These are phyloP conservation scores for Globisporangium nodosum DNA, from an alignment of 352 stramenopile species.

Conservation along the genomic window DNA sequence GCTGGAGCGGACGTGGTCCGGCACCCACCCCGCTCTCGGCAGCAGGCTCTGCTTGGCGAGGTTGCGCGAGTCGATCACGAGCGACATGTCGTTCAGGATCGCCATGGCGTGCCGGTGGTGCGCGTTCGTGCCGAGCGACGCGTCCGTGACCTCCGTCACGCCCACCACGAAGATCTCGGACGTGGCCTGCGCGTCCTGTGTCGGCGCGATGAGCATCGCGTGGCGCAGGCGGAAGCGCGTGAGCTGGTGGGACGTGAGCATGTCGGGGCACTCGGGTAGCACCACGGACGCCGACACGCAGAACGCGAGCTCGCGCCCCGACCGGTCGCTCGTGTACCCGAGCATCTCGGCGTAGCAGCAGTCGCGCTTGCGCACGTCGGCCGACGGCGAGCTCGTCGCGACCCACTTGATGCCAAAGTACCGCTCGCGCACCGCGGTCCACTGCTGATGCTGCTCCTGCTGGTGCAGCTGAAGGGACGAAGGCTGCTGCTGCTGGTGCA, in stretches of 20 bases:
- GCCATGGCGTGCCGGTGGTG: slow-evolving; percentile 43
- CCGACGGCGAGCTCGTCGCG: slow-evolving; percentile 20
- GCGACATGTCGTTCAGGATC: slow-evolving; percentile 43
- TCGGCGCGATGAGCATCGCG: slow-evolving; percentile 35
- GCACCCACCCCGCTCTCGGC: slow-evolving; percentile 28
- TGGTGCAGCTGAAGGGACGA: background rate
- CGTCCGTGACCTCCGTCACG: slow-evolving; percentile 21
- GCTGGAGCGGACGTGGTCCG: slow-evolving; percentile 19
- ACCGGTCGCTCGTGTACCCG: slow-evolving; percentile 30
- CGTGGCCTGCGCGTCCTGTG: slow-evolving; percentile 22
- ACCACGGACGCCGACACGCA: slow-evolving; percentile 32
- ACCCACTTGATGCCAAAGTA: slow-evolving; percentile 55
- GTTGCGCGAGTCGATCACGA: slow-evolving; percentile 51
- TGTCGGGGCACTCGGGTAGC: slow-evolving; percentile 36
- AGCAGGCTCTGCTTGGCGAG: slow-evolving; percentile 32
- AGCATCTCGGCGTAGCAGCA: slow-evolving; percentile 48
- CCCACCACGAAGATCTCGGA: slow-evolving; percentile 48
- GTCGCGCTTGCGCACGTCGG: slow-evolving; percentile 25
- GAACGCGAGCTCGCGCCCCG: slow-evolving; percentile 36
- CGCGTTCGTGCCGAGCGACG: slow-evolving; percentile 30
- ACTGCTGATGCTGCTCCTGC: slow-evolving; percentile 2
- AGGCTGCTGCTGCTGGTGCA: background rate
- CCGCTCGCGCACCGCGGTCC: slow-evolving; percentile 21
- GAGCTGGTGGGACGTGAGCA: slow-evolving; percentile 23
- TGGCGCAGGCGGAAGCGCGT: slow-evolving; percentile 37